phyloP scores from a whole-genome alignment of 257 asterid species.

The Agastache rugosa region DNA sequence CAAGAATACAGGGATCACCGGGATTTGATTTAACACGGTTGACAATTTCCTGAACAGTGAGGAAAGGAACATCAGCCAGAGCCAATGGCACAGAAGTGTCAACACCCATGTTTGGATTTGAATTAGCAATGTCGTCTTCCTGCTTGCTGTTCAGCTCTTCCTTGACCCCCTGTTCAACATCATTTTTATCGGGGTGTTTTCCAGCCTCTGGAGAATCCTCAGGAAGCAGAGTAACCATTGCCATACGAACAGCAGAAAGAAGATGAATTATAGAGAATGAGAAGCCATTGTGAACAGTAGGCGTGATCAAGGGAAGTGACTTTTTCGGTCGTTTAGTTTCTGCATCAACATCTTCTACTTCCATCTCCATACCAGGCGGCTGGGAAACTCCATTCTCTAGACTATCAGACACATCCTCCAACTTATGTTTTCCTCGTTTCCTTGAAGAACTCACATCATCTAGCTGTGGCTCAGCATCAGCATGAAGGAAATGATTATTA shows the following conservation, averaged over 20 bases:
- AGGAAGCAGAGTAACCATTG: slow-evolving; percentile 75
- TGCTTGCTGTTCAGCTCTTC: slow-evolving; percentile 55
- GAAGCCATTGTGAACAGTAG: slow-evolving; percentile 86
- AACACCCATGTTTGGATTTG: slow-evolving; percentile 49
- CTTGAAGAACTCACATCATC: slow-evolving; percentile 54
- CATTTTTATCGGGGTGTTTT: slow-evolving; percentile 53
- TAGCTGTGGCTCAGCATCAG: slow-evolving; percentile 54
- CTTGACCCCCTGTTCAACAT: slow-evolving; percentile 50
- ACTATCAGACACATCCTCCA: slow-evolving; percentile 54
- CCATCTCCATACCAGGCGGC: slow-evolving; percentile 54
- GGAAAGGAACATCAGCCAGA: slow-evolving; percentile 64
- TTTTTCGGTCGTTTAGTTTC: slow-evolving; percentile 76
- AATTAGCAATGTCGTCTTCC: slow-evolving; percentile 48
- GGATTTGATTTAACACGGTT: slow-evolving; percentile 88
- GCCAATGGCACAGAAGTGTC: slow-evolving; percentile 52
- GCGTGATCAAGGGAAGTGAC: slow-evolving; percentile 77
- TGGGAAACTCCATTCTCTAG: slow-evolving; percentile 62
- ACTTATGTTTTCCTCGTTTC: slow-evolving; percentile 72
- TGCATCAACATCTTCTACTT: slow-evolving; percentile 63
- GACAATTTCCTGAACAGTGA: slow-evolving; percentile 82
- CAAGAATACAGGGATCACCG: slow-evolving; percentile 92
- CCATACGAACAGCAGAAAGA: slow-evolving; percentile 91
- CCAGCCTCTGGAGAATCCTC: slow-evolving; percentile 67
- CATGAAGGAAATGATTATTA: slow-evolving; percentile 48
- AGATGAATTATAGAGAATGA: slow-evolving; percentile 96